These are phyloP conservation scores for Juglanconis oblonga DNA, from an alignment of 2,329 filamentous ascomycete species.

Conservation along the genomic window DNA sequence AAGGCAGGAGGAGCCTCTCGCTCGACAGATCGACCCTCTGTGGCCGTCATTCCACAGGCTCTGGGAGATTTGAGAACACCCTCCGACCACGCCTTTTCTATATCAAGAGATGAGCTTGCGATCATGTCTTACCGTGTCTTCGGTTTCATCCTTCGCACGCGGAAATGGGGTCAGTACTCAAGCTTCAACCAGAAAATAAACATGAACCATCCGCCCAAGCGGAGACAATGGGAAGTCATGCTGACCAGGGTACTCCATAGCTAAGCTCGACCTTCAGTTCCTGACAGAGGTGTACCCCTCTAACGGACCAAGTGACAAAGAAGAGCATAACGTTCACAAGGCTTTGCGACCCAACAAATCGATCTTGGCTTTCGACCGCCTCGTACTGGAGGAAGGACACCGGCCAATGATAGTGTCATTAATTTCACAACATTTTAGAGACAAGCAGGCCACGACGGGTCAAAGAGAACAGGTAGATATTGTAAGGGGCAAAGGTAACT, in stretches of 20 bases:
- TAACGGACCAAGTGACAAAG: too few relatives aligned
- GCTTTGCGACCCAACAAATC: too few relatives aligned
- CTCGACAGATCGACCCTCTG: constrained; percentile 2
- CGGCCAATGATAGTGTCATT: constrained; percentile 28
- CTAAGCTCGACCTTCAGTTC: too few relatives aligned
- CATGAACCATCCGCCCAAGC: too few relatives aligned
- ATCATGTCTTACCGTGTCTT: constrained; percentile 33
- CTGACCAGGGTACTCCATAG: too few relatives aligned
- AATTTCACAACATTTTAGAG: constrained; percentile 30
- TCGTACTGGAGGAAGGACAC: constrained; percentile 26
- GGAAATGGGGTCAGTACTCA: constrained; percentile 31
- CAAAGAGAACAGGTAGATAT: constrained; percentile 26
- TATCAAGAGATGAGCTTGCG: constrained; percentile 24
- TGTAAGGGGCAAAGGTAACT: constrained; percentile 31
- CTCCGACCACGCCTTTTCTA: not conserved
- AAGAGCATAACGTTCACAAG: too few relatives aligned
- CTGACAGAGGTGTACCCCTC: too few relatives aligned
- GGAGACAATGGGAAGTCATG: too few relatives aligned
- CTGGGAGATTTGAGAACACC: constrained; percentile 7
- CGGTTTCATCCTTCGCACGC: constrained; percentile 30
- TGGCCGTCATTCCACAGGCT: constrained; percentile 9
- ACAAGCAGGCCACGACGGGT: constrained; percentile 19
- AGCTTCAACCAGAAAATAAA: too few relatives aligned
- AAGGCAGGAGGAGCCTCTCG: not conserved
- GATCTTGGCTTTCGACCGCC: constrained; percentile 23